Percentiles rank a stretch among this genome's conserved stretches.
Evolutionary conservation across 352 stramenopile species (phyloP).

Genomic region (Elongisporangium prolatum): DNA sequence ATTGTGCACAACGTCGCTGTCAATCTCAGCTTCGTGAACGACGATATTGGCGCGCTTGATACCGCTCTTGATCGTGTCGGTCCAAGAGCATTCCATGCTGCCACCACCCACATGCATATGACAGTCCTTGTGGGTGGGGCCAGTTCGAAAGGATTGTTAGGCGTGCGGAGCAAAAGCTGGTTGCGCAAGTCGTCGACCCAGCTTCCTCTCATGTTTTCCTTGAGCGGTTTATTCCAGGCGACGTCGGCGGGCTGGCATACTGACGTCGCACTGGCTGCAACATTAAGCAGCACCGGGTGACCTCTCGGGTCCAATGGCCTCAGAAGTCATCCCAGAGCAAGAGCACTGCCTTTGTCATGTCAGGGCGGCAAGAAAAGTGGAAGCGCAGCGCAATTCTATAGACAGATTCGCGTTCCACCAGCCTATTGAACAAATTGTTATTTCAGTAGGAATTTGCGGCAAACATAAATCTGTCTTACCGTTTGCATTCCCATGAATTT

Average conservation of each 20-base stretch:
- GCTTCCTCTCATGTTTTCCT: background rate
- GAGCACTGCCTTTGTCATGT: slow-evolving; percentile 10
- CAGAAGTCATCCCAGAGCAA: slow-evolving; percentile 21
- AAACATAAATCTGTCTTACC: no score
- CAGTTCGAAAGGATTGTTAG: background rate
- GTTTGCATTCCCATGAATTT: no score
- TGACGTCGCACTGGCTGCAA: slow-evolving; percentile 9
- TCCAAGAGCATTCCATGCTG: background rate
- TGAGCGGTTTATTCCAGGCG: slow-evolving; percentile 15
- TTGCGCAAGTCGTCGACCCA: background rate
- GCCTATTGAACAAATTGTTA: background rate
- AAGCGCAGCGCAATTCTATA: slow-evolving; percentile 9
- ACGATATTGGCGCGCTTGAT: background rate
- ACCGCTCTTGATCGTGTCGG: background rate
- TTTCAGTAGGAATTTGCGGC: no score
- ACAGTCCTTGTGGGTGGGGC: background rate
- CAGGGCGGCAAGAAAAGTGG: slow-evolving; percentile 6
- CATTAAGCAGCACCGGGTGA: slow-evolving; percentile 7
- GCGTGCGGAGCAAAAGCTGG: background rate
- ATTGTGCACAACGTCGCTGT: no score
- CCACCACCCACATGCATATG: background rate
- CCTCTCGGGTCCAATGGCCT: slow-evolving; percentile 13
- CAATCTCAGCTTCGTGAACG: no score
- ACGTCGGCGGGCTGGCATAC: slow-evolving; percentile 16
- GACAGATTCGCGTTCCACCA: slow-evolving; percentile 15